Base-by-base conservation (phyloP, 805 yeast genomes). In the Yueomyces sp. region DNA sequence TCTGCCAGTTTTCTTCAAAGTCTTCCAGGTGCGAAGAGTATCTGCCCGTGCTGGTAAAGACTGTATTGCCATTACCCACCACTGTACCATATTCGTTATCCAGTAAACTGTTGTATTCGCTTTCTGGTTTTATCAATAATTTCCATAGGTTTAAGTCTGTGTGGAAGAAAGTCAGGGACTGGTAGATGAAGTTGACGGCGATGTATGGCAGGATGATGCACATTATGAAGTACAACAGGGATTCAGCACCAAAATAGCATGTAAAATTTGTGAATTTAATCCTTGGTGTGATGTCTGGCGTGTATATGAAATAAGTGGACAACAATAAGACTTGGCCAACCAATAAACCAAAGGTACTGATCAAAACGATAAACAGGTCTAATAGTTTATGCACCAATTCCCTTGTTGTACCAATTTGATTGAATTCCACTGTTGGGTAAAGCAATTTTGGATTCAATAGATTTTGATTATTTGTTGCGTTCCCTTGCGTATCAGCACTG, bases 251-350 rank as follows among this genome's bases (percentile, higher is more conserved):
- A 47, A 56, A 65, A 42, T 52, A 59, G 42, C 59, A 64, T 5
- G 62, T 59, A 2, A 50, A 46, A 4, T 56, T 50, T 11, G 68
- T 60, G 39, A 57, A 52, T 36, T 34, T 34, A 9, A 34, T 9
- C 6, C 5, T 7, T 7, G 12, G 5, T 5, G 37, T 9, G 7
- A 31, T 8, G 11, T 31, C 11, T 3, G 68, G 68, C 1, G 64
- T 65, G 47, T 64, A 68, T 36, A 66, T 64, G 57, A 67, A 66
- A 43, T 67, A 62, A 11, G 66, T 64, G 32, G 70, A 66, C 26
- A 64, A 46, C 3, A 66, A 47, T 28, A 66, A 49, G 2, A 64
- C 44, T 39, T 63, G 57, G 0, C 71, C 72, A 28, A 63, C 55
- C 4, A 48, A 47, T 27, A 53, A 44, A 28, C 52, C 39, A 28